Evolutionary conservation across 768 basidiomycete genomes (phyloP).

Genomic region (Astraeus odoratus): DNA sequence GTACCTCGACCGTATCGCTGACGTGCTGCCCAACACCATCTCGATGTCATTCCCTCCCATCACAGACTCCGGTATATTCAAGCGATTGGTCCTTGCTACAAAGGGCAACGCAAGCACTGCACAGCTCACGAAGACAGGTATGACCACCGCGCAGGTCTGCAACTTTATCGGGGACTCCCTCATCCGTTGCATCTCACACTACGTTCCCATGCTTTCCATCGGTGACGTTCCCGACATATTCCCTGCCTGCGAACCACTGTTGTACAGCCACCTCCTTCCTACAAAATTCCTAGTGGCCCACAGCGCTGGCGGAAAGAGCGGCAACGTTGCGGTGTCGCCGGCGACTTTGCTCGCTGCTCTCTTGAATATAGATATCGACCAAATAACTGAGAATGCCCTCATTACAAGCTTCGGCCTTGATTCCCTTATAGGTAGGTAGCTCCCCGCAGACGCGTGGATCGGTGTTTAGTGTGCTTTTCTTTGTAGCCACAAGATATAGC

Average conservation of each 20-base stretch:
- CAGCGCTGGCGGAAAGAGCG: slow-evolving; percentile 8
- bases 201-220: slow-evolving; percentile 24
- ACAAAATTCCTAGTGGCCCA: slow-evolving; percentile 14
- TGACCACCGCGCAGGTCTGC: slow-evolving; percentile 27
- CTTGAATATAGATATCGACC: slow-evolving; percentile 20
- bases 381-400: slow-evolving; percentile 23
- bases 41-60: slow-evolving; percentile 30
- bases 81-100: slow-evolving; percentile 22
- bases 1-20: slow-evolving; percentile 27
- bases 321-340: slow-evolving; percentile 14
- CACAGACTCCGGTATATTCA: slow-evolving; percentile 28
- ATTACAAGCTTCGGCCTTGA: slow-evolving; percentile 21
- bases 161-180: slow-evolving; percentile 27
- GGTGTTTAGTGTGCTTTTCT: not conserved
- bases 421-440: slow-evolving; percentile 17
- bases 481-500: slow-evolving; percentile 24
- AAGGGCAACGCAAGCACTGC: slow-evolving; percentile 23
- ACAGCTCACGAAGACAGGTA: slow-evolving; percentile 25
- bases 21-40: slow-evolving; percentile 24
- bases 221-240: slow-evolving; percentile 19
- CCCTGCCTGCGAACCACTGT: slow-evolving; percentile 19
- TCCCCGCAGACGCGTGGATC: not conserved
- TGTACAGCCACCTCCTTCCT: slow-evolving; percentile 22
- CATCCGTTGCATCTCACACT: slow-evolving; percentile 23
- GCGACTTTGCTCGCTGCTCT: slow-evolving; percentile 19